These are phyloP conservation scores for Zopfochytrium polystomum DNA, from an alignment of 371 early-diverging fungal species.

Conservation along the genomic window DNA sequence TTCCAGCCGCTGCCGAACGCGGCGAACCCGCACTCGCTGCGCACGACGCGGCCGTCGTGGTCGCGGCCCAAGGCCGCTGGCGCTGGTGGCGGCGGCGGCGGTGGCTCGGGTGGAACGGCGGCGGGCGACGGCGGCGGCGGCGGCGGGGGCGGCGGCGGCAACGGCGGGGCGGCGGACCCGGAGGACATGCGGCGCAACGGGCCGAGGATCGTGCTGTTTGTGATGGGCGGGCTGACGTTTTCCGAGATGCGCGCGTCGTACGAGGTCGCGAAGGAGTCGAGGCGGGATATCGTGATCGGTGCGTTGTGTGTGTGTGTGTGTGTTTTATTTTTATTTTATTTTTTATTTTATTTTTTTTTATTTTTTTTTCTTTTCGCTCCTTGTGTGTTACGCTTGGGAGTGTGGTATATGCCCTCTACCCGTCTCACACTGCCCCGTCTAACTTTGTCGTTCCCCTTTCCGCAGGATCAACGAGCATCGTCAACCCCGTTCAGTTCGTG, in stretches of 20 bases:
- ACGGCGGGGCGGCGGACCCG: slow-evolving; percentile 6
- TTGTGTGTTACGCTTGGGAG: too few relatives aligned
- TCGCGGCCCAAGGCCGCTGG: too few relatives aligned
- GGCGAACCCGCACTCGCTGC: slow-evolving; percentile 40
- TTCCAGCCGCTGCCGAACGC: slow-evolving; percentile 26
- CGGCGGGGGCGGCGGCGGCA: background rate
- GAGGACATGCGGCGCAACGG: slow-evolving; percentile 48
- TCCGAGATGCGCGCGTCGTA: slow-evolving; percentile 86
- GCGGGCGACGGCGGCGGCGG: background rate
- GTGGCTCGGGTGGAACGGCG: background rate
- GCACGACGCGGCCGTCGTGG: slow-evolving; percentile 50
- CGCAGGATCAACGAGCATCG: slow-evolving; percentile 69
- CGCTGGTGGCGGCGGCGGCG: slow-evolving; percentile 5
- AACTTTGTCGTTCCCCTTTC: background rate
- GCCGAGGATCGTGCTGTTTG: slow-evolving; percentile 70
- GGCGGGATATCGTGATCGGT: slow-evolving; percentile 69
- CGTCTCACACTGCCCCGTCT: too few relatives aligned
- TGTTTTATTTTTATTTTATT: background rate
- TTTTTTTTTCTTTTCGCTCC: background rate
- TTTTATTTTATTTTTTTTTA: background rate
- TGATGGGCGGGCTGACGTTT: slow-evolving; percentile 89
- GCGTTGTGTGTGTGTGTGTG: background rate
- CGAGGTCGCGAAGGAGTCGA: slow-evolving; percentile 67
- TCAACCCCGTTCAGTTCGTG: slow-evolving; percentile 76
- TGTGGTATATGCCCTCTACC: too few relatives aligned